Base-by-base conservation (phyloP, 2,329 filamentous ascomycete species). In the Trichophyton mentagrophytes region DNA sequence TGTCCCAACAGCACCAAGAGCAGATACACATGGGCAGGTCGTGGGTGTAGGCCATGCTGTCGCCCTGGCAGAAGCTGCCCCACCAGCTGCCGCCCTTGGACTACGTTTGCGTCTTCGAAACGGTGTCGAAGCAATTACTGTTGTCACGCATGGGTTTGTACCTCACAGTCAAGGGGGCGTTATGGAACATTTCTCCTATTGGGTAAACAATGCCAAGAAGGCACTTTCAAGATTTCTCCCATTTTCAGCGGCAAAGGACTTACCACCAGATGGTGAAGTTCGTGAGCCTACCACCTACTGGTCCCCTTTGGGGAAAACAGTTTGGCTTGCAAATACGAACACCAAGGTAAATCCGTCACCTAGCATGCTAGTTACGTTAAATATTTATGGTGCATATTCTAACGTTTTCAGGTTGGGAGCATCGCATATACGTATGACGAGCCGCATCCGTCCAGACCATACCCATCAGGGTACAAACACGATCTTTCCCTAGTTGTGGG, bases 111-210 rank as follows among this genome's bases (percentile, higher is more conserved):
- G 58, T 20, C 40, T 60, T 4, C 15, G 13, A 22, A 44, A 53
- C 22, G 58, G 46, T 11, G 40, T 44, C 20, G 58, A 60, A 60
- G 58, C 58, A 20, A 60, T 60, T 38, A 60, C 58, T 20, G 40
- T 44, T 20, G 42, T n/a, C 8, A 60, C 58, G 13, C 58, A 60
- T 36, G 58, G 5, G n/a, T 51, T 60, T 38, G 20, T 60, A 20
- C 13, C 27, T n/a, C 3, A 57, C 2, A 9, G 20, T 13, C 25
- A n/a, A 20, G 25, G 3, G 13, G 20, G 27, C 33, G 13, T 36
- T 20, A 25, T 56, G 30, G 53, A 56, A 15, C 9, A 38, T 6
- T 30, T 42, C n/a, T 58, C 56, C 1, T 44, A 56, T 56, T 56
- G 53, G 53, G 11, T 56, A 3, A 56, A 56, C 30, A 38, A 25